Base-by-base conservation (phyloP, 495 filamentous ascomycete species). In the Antarctomyces pellizariae region DNA sequence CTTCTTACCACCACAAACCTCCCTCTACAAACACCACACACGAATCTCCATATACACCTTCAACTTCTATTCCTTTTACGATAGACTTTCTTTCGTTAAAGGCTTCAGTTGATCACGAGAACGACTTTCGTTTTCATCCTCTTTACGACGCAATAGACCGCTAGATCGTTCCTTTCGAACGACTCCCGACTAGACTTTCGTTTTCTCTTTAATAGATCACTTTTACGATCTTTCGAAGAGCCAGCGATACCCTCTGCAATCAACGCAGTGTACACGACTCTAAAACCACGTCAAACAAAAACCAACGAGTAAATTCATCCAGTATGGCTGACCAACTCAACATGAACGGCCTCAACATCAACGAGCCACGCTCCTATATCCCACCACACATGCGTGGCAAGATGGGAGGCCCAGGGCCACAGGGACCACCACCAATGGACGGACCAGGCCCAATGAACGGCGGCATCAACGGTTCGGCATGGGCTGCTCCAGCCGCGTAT, bases 281-380 rank as follows among this genome's bases (percentile, higher is more conserved):
- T 6, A 11, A 15, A 8, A 0, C 5, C 10, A 30, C 6, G 13
- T 29, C 30, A 13, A 0, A 13, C 11, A 28, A 15, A 10, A 26
- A 9, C 22, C 11, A 16, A 6, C 13, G 5, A 32, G n/a, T 7
- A n/a, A 17, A 21, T 27, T 30, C 17, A 31, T 28, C 23, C 37
- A 43, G 30, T 39, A 95, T 95, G 86, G 84, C 86, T 51, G 82
- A 92, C 51, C 71, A 89, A 56, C 68, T 97, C 38, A 79, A 82
- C 50, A 83, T 93, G 75, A 68, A 64, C 49, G 71, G 73, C 47
- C 59, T 91, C 44, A 73, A 60, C 47, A 59, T 92, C 38, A 63
- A 63, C 47, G 42, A 43, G 23, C 51, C 52, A 27, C 76, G 75
- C 39, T 69, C 86, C 25, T 97, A 97, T 58, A 91, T 95, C 46